Evolutionary conservation across 1,284 basidiomycete species (phyloP), one percentile per base, ranked within the genome.

Genomic region (Sporisorium graminicola): DNA sequence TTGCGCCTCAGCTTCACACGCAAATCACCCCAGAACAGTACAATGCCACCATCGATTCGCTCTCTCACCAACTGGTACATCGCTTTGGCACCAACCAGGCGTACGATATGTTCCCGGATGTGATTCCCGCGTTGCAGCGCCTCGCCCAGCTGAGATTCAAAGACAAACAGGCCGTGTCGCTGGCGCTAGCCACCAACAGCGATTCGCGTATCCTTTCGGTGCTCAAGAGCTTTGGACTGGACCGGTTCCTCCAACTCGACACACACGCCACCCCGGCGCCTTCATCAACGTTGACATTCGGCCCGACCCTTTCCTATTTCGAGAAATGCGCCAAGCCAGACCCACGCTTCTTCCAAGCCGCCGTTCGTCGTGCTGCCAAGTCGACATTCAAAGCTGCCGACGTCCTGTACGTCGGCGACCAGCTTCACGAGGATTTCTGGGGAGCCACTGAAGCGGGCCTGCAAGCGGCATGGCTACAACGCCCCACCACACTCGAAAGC

Each of bases 351-450:
- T 80, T 78, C 66, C 59, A 64, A 20, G 61, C 67, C 10, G 75
- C 75, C n/a, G 4, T 76, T 18, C 52, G 47, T 42, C 57, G 64
- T 5, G 18, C 27, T 18, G 18, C 31, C 24, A 9, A 42, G 9
- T 18, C 37, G 37, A 26, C 22, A 18, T 18, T 50, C 12, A 18
- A 27, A 24, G n/a, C 58, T 10, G 54, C 53, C 22, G 57, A 74
- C 8, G 76, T 69, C 8, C 52, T 80, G 16, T 80, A 78, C 57
- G 73, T 80, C 3, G 78, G 78, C 37, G 76, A 80, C 31, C 78
- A 80, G 53, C 63, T 80, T 9, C 35, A 75, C 20, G 76, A 80
- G 58, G 78, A 80, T 35, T 78, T 76, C 24, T 74, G 73, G 73
- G 78, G 66, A 0, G 72, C 78, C 10, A 66, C 65, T 24, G 60